phyloP scores from a whole-genome alignment of 176 grass and related monocot species.

The Hordeum vulgare region MorexV3_pseudomolecules_assembly NC_058519.1:33640501-33641000 shows the following conservation, averaged over 20 bases:
- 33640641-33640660: background rate
- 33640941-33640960: background rate
- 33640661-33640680: background rate
- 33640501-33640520: background rate
- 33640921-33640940: background rate
- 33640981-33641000: background rate
- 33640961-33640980: background rate
- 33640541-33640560: background rate
- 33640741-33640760: constrained; percentile 56
- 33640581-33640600: constrained; percentile 62
- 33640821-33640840: constrained; percentile 90
- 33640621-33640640: constrained; percentile 68
- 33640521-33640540: background rate
- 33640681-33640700: background rate
- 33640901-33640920: background rate
- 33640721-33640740: constrained; percentile 88
- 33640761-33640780: constrained; percentile 78
- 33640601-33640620: constrained; percentile 53
- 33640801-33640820: constrained; percentile 70
- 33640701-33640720: constrained; percentile 41
- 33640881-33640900: background rate
- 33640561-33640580: constrained; percentile 48
- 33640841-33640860: background rate
- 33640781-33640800: constrained; percentile 80
- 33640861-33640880: background rate